phyloP scores from a whole-genome alignment of 768 basidiomycete genomes.

The Dioszegia crocea region DNA sequence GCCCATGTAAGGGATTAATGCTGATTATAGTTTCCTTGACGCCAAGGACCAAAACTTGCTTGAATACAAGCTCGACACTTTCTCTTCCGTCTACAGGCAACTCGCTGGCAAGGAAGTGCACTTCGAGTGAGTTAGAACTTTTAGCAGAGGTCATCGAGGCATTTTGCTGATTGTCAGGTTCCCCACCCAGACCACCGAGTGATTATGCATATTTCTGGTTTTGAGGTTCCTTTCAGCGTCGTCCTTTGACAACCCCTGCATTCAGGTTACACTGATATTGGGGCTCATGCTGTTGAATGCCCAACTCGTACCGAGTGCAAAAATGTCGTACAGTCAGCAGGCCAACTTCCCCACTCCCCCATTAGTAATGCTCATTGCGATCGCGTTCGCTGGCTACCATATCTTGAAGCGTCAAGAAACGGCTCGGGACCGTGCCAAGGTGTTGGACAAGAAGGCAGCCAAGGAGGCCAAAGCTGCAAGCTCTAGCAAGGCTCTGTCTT shows the following conservation, averaged over 20 bases:
- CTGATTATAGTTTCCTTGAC: constrained; percentile 75
- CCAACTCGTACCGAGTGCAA: too few species aligned
- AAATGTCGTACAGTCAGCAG: not conserved
- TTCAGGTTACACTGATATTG: too few species aligned
- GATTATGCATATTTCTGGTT: constrained; percentile 17
- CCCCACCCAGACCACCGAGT: constrained; percentile 38
- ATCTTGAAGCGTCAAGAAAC: constrained; percentile 42
- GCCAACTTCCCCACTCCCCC: constrained; percentile 35
- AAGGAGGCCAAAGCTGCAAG: constrained; percentile 22
- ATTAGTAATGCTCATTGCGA: constrained; percentile 40
- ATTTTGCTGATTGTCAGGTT: constrained; percentile 28
- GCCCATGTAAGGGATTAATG: not conserved
- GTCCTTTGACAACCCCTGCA: not conserved
- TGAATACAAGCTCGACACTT: constrained; percentile 99
- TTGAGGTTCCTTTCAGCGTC: constrained; percentile 14
- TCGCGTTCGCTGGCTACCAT: constrained; percentile 46
- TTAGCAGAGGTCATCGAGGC: not conserved
- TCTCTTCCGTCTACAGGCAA: constrained; percentile 88
- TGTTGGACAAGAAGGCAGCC: constrained; percentile 21
- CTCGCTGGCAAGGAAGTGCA: constrained; percentile 92
- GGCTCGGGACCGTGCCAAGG: constrained; percentile 27
- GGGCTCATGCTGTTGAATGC: too few species aligned
- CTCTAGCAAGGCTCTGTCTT: constrained; percentile 17
- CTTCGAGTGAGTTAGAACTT: constrained; percentile 47
- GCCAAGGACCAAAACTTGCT: constrained; percentile 94